Conservation (phyloP, 441 rosid genomes). For the Adansonia gregorii region DNA sequence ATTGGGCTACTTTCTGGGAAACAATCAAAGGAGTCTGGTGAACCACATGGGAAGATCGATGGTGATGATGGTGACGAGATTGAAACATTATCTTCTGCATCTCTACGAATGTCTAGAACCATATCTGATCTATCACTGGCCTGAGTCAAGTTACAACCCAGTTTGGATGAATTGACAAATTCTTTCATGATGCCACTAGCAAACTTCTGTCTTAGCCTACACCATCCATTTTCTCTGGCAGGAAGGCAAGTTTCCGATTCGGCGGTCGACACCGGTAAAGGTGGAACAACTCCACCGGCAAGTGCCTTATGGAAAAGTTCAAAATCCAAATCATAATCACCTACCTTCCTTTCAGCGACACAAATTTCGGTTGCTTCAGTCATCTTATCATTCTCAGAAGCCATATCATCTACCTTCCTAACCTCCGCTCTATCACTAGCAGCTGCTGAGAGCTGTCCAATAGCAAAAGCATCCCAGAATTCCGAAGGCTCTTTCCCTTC, state of each 20-base stretch:
- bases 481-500: conserved; percentile 70
- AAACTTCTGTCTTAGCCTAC: conserved; percentile 51
- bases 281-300: conserved; percentile 73
- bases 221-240: conserved; percentile 70
- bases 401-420: conserved; percentile 32
- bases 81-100: conserved; percentile 32
- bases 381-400: conserved; percentile 26
- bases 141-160: conserved; percentile 28
- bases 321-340: conserved; percentile 63
- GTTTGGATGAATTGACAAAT: conserved; percentile 47
- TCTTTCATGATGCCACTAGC: conserved; percentile 59
- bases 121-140: conserved; percentile 33
- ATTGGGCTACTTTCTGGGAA: conserved; percentile 37
- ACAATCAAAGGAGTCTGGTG: conserved; percentile 49
- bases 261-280: conserved; percentile 48
- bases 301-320: conserved; percentile 68
- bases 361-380: conserved; percentile 21
- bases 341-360: conserved; percentile 48
- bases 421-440: conserved; percentile 31
- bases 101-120: conserved; percentile 35
- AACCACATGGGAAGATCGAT: conserved; percentile 42
- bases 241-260: conserved; percentile 73
- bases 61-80: conserved; percentile 40
- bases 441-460: conserved; percentile 38
- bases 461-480: conserved; percentile 67